phyloP scores from a whole-genome alignment of 345 rosid genomes.

The Acer yangbiense region DNA sequence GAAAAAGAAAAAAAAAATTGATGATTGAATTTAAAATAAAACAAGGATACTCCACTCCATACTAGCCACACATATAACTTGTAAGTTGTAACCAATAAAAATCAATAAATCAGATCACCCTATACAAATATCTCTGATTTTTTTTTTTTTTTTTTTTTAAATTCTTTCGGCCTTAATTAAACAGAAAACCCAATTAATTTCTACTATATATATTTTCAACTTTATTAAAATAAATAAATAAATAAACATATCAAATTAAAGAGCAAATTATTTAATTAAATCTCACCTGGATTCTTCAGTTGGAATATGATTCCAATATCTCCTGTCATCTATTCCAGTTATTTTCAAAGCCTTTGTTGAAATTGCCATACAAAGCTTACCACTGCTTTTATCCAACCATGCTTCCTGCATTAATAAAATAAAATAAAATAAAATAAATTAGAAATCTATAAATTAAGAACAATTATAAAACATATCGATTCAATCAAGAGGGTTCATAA shows the following conservation, averaged over 20 bases:
- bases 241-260: background rate
- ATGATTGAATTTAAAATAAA: background rate
- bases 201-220: background rate
- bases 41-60: background rate
- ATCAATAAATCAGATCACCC: background rate
- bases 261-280: background rate
- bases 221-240: background rate
- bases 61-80: background rate
- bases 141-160: background rate
- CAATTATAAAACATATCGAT: background rate
- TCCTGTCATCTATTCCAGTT: constrained; percentile 85
- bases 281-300: constrained; percentile 83
- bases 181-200: background rate
- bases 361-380: constrained; percentile 63
- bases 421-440: background rate
- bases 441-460: background rate
- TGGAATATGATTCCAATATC: constrained; percentile 82
- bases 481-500: background rate
- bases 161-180: too few species aligned
- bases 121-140: background rate
- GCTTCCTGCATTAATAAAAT: constrained; percentile 44
- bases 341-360: constrained; percentile 82
- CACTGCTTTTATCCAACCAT: constrained; percentile 80
- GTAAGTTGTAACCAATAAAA: background rate
- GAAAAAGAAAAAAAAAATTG: background rate